Evolutionary conservation across 2,329 filamentous ascomycete species (phyloP).

Genomic region (Alternaria longipes): DNA sequence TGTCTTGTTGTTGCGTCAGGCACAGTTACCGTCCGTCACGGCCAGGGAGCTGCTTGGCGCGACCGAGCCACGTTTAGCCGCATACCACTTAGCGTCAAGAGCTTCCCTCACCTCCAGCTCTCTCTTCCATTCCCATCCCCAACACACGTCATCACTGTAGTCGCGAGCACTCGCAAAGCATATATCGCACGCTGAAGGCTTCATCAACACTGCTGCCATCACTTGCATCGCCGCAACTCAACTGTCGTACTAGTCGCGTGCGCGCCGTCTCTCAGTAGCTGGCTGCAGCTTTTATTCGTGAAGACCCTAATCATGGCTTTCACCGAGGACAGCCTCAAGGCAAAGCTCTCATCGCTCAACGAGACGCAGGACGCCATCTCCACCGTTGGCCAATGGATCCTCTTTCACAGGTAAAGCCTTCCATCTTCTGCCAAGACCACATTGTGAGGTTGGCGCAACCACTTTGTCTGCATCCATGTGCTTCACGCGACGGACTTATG

Average conservation of each 20-base stretch:
- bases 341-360: slow-evolving; percentile 93
- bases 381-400: slow-evolving; percentile 97
- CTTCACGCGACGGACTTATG: neutral
- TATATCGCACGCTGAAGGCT: slow-evolving; percentile 12
- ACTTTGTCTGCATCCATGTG: slow-evolving; percentile 1
- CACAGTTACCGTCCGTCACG: slow-evolving; percentile 23
- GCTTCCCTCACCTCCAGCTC: slow-evolving; percentile 27
- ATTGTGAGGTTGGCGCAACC: slow-evolving; percentile 11
- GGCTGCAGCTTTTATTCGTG: slow-evolving; percentile 30
- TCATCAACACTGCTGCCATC: slow-evolving; percentile 11
- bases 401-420: slow-evolving; percentile 86
- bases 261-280: slow-evolving; percentile 23
- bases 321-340: slow-evolving; percentile 92
- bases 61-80: slow-evolving; percentile 34
- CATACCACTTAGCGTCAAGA: slow-evolving; percentile 32
- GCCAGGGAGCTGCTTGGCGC: slow-evolving; percentile 29
- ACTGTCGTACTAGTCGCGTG: slow-evolving; percentile 34
- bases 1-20: slow-evolving; percentile 22
- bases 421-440: slow-evolving; percentile 6
- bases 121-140: slow-evolving; percentile 18
- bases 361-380: slow-evolving; percentile 98
- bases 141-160: slow-evolving; percentile 33
- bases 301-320: slow-evolving; percentile 75
- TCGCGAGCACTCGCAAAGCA: slow-evolving; percentile 20
- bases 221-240: neutral